Conservation (phyloP, 352 stramenopile species). For the Pythium periplocum region DNA sequence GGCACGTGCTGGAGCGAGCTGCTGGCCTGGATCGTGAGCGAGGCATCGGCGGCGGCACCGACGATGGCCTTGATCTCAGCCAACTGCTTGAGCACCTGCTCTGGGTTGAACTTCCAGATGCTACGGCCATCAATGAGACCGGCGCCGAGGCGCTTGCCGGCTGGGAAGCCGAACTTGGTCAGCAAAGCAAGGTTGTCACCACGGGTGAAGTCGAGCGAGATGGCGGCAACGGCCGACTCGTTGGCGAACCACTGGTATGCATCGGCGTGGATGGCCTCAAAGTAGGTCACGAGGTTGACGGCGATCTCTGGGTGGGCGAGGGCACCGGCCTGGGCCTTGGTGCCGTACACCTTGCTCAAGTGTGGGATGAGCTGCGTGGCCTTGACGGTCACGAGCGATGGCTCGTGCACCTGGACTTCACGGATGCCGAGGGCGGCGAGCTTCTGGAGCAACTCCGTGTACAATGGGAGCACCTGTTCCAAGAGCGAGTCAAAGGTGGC, state of each 20-base stretch:
- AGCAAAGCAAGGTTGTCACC: slow-evolving; percentile 81
- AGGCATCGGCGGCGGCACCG: slow-evolving; percentile 26
- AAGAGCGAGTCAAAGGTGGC: slow-evolving; percentile 64
- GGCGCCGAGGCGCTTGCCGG: slow-evolving; percentile 80
- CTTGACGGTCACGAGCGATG: slow-evolving; percentile 77
- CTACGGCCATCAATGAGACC: slow-evolving; percentile 89
- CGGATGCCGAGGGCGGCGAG: slow-evolving; percentile 67
- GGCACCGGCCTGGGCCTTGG: slow-evolving; percentile 40
- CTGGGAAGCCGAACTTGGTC: slow-evolving; percentile 82
- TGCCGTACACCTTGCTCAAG: slow-evolving; percentile 62
- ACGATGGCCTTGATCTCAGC: slow-evolving; percentile 61
- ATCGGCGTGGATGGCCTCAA: slow-evolving; percentile 85
- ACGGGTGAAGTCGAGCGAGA: slow-evolving; percentile 91
- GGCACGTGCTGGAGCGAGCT: slow-evolving; percentile 89
- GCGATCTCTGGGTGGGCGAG: slow-evolving; percentile 57
- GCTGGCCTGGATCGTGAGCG: slow-evolving; percentile 83
- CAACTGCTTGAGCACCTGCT: slow-evolving; percentile 44
- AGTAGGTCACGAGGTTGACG: slow-evolving; percentile 84
- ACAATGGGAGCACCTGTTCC: slow-evolving; percentile 70
- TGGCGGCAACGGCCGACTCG: slow-evolving; percentile 56
- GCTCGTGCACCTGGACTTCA: slow-evolving; percentile 91
- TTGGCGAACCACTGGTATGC: slow-evolving; percentile 88
- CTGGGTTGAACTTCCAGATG: slow-evolving; percentile 87
- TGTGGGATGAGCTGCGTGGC: slow-evolving; percentile 49
- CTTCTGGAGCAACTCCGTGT: slow-evolving; percentile 68